Conservation (phyloP, 1,284 basidiomycete species). For the Inonotus hispidus region DNA sequence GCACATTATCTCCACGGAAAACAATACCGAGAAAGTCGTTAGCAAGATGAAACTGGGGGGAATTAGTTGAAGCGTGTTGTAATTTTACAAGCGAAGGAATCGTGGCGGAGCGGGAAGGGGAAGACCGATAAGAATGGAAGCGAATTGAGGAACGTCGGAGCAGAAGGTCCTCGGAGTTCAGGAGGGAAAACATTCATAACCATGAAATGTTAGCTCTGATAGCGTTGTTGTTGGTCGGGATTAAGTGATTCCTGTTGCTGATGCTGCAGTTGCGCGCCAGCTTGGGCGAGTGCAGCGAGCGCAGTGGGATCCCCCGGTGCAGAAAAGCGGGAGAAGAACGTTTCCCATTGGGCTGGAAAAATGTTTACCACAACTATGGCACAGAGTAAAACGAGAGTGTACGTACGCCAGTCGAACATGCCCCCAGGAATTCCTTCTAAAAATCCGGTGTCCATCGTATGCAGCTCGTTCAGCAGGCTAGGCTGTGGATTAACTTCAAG, state of each 20-base stretch:
- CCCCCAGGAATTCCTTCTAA: slow-evolving; percentile 78
- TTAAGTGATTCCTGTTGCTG: slow-evolving; percentile 10
- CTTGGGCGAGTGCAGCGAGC: slow-evolving; percentile 14
- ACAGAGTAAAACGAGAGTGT: slow-evolving; percentile 5
- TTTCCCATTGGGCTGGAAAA: slow-evolving; percentile 69
- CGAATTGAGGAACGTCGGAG: neutral
- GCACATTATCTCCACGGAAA: too few species aligned
- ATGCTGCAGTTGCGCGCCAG: slow-evolving; percentile 14
- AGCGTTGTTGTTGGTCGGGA: slow-evolving; percentile 3
- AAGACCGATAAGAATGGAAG: neutral
- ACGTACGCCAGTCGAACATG: slow-evolving; percentile 84
- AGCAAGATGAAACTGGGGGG: neutral
- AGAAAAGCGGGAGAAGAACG: slow-evolving; percentile 52
- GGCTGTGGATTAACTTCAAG: slow-evolving; percentile 53
- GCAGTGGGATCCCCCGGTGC: slow-evolving; percentile 9
- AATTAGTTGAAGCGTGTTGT: neutral
- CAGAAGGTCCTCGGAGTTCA: neutral
- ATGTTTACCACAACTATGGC: neutral
- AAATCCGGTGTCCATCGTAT: slow-evolving; percentile 64
- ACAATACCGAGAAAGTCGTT: too few species aligned
- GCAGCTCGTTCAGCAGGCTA: slow-evolving; percentile 53
- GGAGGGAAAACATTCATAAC: neutral
- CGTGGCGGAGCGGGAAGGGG: neutral
- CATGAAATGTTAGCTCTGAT: slow-evolving; percentile 1
- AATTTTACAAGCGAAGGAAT: neutral